These are phyloP conservation scores for Castanea sativa DNA, from an alignment of 306 rosid genomes.

Conservation along the genomic window DNA sequence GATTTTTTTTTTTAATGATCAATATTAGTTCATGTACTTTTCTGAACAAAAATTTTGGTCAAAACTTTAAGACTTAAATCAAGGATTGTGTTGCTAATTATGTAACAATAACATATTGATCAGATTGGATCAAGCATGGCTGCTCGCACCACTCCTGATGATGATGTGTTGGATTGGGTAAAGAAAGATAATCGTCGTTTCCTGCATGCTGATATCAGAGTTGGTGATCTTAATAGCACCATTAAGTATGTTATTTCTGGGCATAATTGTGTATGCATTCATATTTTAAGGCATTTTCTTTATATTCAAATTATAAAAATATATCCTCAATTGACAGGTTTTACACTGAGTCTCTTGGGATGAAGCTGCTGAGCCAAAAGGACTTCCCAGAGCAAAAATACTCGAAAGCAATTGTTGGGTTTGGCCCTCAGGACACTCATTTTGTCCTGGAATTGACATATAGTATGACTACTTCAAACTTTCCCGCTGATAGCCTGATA, in stretches of 20 bases:
- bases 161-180: slow-evolving; percentile 81
- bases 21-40: no score
- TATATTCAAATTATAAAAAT: slow-evolving; percentile 1
- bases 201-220: slow-evolving; percentile 92
- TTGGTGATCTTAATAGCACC: slow-evolving; percentile 92
- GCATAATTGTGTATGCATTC: not conserved
- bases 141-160: slow-evolving; percentile 53
- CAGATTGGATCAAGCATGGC: slow-evolving; percentile 51
- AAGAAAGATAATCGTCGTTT: slow-evolving; percentile 81
- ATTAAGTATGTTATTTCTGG: slow-evolving; percentile 55
- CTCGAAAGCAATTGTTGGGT: slow-evolving; percentile 87
- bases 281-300: not conserved
- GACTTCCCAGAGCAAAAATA: slow-evolving; percentile 85
- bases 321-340: slow-evolving; percentile 44
- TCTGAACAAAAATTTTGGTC: no score
- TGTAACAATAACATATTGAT: slow-evolving; percentile 7
- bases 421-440: slow-evolving; percentile 70
- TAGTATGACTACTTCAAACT: slow-evolving; percentile 43
- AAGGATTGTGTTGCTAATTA: not conserved
- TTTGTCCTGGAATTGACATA: slow-evolving; percentile 88
- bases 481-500: not conserved
- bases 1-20: no score
- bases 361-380: slow-evolving; percentile 78
- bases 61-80: no score
- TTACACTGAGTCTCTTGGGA: slow-evolving; percentile 79